These are phyloP conservation scores for Ceratocystis ficicola DNA, from an alignment of 2,329 filamentous ascomycete species.

Conservation along the genomic window DNA sequence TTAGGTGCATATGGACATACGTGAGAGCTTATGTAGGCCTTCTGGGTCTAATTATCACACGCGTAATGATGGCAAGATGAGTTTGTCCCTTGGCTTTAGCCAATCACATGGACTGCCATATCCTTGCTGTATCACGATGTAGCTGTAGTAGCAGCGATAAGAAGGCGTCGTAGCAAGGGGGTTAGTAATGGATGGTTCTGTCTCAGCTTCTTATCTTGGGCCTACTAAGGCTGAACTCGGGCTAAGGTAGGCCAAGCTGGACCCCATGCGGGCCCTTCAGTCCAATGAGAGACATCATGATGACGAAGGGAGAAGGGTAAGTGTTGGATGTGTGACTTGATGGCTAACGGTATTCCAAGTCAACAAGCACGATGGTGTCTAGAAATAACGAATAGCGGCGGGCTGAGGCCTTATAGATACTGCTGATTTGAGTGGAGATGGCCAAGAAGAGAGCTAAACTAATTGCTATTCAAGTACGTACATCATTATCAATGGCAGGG, in stretches of 20 bases:
- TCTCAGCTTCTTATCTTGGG: slow-evolving; percentile 10
- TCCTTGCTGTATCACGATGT: slow-evolving; percentile 3
- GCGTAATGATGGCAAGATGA: neutral
- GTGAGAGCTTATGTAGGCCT: neutral
- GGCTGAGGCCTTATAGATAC: no score
- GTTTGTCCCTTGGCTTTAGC: neutral
- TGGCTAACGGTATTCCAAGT: no score
- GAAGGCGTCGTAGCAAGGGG: neutral
- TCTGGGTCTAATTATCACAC: neutral
- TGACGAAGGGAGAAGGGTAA: neutral
- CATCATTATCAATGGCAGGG: neutral
- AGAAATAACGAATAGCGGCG: no score
- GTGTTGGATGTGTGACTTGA: neutral
- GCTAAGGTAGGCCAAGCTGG: neutral
- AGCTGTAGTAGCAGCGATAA: neutral
- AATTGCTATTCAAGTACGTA: no score
- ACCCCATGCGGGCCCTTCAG: neutral
- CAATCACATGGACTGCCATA: neutral
- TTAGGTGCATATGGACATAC: neutral
- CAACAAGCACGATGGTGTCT: no score
- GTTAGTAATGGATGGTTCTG: neutral
- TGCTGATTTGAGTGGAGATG: no score
- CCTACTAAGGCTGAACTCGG: neutral
- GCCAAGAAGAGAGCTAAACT: no score
- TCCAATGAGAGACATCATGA: neutral